Base-by-base conservation (phyloP, 1,284 basidiomycete genomes). In the Schizophyllum commune region DNA sequence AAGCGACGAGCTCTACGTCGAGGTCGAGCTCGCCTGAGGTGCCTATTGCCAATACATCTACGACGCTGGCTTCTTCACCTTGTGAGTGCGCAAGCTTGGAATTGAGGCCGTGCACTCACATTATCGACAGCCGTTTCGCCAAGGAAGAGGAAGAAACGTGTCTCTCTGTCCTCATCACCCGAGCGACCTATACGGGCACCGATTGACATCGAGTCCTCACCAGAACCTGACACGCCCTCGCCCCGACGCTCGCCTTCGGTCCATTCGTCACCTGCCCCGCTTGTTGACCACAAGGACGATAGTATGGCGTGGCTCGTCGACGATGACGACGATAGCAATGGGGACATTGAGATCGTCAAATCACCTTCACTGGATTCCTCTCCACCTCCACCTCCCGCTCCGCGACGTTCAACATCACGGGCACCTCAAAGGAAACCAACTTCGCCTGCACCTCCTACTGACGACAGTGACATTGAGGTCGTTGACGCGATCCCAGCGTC, bases 221-320 rank as follows among this genome's bases (percentile, higher is more conserved):
- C 39, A 11, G 39, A 47, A 47, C 39, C 39, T 3, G 8, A 47
- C 9, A 13, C 8, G 9, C 39, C 9, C 8, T 47, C 39, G 9
- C 39, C 39, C 9, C 39, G 9, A 17, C 39, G 39, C 9, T 17
- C 39, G 9, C 17, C 39, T 47, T 17, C 17, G 39, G 52, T 53
- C 13, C 8, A 20, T 52, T 32, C 34, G 8, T 32, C 39, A 5
- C 53, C 32, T 51, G 19, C 21, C 59, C 17, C 59, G 22, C 53
- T 52, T 20, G 33, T 15, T 15, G 33, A 59, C 33, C 13, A 20
- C 22, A 8, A 19, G 20, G 66, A 71, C 27, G 67, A 74, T 39
- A 76, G 76, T 65, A 83, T 88, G 72, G 78, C 82, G 2, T 89
- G 87, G 86, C 74, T 89, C 21, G 71, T 89, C 11, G 84, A 84